Evolutionary conservation across 2,329 filamentous ascomycete species (phyloP).

Genomic region (Fusarium nanum): DNA sequence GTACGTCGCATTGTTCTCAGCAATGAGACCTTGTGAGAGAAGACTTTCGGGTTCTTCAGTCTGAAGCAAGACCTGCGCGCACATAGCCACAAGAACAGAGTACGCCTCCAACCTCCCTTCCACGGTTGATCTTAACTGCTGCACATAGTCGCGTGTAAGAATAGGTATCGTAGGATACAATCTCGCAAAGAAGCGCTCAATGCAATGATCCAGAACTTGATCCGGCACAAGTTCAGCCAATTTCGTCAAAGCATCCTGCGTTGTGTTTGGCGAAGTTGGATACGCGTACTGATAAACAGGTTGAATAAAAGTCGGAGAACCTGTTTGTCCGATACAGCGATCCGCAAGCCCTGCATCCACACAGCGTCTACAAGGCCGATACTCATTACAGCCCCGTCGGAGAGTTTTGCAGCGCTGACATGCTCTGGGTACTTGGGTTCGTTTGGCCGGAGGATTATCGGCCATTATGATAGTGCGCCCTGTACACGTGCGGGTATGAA

Average conservation of each 20-base stretch:
- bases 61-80: slow-evolving; percentile 56
- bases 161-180: slow-evolving; percentile 59
- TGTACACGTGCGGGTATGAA: neutral
- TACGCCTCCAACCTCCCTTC: slow-evolving; percentile 50
- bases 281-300: neutral
- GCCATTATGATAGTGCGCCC: slow-evolving; percentile 6
- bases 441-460: slow-evolving; percentile 46
- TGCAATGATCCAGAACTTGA: slow-evolving; percentile 53
- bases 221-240: slow-evolving; percentile 51
- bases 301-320: slow-evolving; percentile 15
- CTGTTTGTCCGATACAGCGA: slow-evolving; percentile 50
- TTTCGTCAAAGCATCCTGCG: slow-evolving; percentile 34
- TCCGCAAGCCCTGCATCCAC: slow-evolving; percentile 55
- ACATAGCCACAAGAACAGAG: slow-evolving; percentile 54
- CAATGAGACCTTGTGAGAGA: slow-evolving; percentile 49
- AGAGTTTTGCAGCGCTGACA: slow-evolving; percentile 58
- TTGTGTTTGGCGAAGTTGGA: neutral
- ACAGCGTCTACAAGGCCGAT: slow-evolving; percentile 58
- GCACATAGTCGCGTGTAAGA: slow-evolving; percentile 53
- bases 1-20: slow-evolving; percentile 53
- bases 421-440: slow-evolving; percentile 57
- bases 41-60: slow-evolving; percentile 53
- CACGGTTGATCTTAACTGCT: slow-evolving; percentile 42
- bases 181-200: slow-evolving; percentile 54
- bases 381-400: slow-evolving; percentile 59